Percentiles rank a stretch among this genome's conserved stretches.
Evolutionary conservation across 2,329 filamentous ascomycete genomes (phyloP).

Genomic region (Dissoconium aciculare): DNA sequence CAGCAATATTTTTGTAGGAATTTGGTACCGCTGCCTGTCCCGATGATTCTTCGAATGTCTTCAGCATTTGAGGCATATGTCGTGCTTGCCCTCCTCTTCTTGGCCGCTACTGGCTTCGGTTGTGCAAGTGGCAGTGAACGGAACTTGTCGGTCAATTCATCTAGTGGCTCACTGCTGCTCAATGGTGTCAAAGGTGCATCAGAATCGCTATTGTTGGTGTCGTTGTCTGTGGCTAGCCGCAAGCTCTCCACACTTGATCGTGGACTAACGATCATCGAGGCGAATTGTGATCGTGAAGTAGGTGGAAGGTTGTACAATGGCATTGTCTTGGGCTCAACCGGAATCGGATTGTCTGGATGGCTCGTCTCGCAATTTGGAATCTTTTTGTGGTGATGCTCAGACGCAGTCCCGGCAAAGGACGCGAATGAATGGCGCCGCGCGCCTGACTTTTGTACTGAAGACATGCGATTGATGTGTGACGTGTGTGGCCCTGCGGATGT

Average conservation of each 20-base stretch:
- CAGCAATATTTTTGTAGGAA: slow-evolving; percentile 49
- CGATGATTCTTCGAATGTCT: slow-evolving; percentile 44
- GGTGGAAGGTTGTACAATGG: slow-evolving; percentile 13
- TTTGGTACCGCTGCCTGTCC: slow-evolving; percentile 41
- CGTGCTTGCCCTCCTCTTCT: slow-evolving; percentile 21
- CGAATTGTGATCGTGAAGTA: slow-evolving; percentile 13
- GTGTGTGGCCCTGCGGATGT: too few species aligned
- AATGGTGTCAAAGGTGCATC: slow-evolving; percentile 25
- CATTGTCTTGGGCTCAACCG: slow-evolving; percentile 26
- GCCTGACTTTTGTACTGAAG: slow-evolving; percentile 8
- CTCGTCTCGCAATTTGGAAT: slow-evolving; percentile 31
- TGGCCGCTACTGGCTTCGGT: slow-evolving; percentile 1
- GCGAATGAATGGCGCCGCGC: slow-evolving; percentile 20
- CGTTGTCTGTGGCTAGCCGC: slow-evolving; percentile 7
- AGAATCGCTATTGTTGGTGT: slow-evolving; percentile 13
- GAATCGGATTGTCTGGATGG: slow-evolving; percentile 33
- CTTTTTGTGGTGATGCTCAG: slow-evolving; percentile 21
- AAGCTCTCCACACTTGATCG: slow-evolving; percentile 21
- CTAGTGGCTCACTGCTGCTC: slow-evolving; percentile 28
- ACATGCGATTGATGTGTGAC: too few species aligned
- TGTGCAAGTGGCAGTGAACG: slow-evolving; percentile 23
- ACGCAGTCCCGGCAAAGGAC: slow-evolving; percentile 12
- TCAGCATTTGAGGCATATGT: slow-evolving; percentile 37
- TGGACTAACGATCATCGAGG: slow-evolving; percentile 13
- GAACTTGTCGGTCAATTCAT: slow-evolving; percentile 30